A percentile compares a stretch with the other conserved stretches of the same genome.
These are phyloP conservation scores for Vitis amurensis DNA, from an alignment of 164 flowering plant species.

Conservation along the genomic window DNA sequence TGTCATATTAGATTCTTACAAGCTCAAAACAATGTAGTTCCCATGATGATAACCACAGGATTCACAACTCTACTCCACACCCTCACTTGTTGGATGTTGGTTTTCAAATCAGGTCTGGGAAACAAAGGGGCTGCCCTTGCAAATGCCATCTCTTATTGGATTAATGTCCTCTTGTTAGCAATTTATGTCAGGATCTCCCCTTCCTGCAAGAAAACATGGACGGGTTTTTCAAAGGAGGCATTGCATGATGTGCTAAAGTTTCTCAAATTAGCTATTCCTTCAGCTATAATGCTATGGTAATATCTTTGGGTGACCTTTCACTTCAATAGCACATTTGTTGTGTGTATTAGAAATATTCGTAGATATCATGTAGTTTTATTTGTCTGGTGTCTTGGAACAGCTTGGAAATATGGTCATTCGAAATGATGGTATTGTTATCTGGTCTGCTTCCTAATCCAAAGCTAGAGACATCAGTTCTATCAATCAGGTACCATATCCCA, in stretches of 20 bases:
- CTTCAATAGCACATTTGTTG: conserved; percentile 10
- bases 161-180: conserved; percentile 16
- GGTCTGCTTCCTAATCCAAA: conserved; percentile 45
- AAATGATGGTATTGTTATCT: conserved; percentile 36
- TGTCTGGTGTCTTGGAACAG: conserved; percentile 13
- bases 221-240: conserved; percentile 32
- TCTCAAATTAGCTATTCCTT: conserved; percentile 38
- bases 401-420: conserved; percentile 41
- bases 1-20: conserved; percentile 27
- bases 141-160: conserved; percentile 25
- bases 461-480: conserved; percentile 37
- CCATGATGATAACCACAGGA: conserved; percentile 26
- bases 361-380: not conserved
- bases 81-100: conserved; percentile 24
- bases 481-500: conserved; percentile 29
- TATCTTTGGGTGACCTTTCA: too few relatives aligned
- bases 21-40: conserved; percentile 28
- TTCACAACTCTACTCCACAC: conserved; percentile 20
- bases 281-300: conserved; percentile 39
- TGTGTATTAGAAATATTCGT: not conserved
- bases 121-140: conserved; percentile 32
- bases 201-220: conserved; percentile 31
- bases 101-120: conserved; percentile 29
- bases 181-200: conserved; percentile 22
- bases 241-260: conserved; percentile 20